These are phyloP conservation scores for Danielozyma ontarioensis DNA, from an alignment of 805 yeast genomes.

Conservation along the genomic window DNA sequence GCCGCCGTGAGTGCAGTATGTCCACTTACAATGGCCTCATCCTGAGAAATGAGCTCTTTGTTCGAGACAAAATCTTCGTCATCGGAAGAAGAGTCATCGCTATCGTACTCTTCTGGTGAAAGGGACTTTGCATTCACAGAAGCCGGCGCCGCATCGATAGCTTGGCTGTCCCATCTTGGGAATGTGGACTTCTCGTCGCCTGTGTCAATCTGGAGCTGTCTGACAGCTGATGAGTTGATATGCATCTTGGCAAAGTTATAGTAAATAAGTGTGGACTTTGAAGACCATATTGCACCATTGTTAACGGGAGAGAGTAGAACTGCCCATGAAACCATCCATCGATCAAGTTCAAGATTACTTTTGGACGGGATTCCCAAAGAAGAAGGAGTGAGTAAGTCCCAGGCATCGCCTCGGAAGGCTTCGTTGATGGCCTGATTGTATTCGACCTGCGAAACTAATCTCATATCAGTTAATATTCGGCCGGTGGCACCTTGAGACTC, in stretches of 20 bases:
- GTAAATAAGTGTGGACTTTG: constrained; percentile 63
- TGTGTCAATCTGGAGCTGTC: constrained; percentile 30
- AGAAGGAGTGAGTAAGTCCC: constrained; percentile 57
- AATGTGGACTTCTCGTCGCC: constrained; percentile 19
- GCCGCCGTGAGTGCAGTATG: constrained; percentile 62
- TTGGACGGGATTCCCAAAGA: constrained; percentile 65
- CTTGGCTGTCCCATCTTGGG: constrained; percentile 27
- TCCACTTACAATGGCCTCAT: constrained; percentile 30
- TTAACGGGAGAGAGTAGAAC: constrained; percentile 58
- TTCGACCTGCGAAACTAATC: constrained; percentile 63
- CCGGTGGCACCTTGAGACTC: constrained; percentile 7
- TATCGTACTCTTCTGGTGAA: constrained; percentile 8
- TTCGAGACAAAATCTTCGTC: constrained; percentile 31
- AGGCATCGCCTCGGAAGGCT: constrained; percentile 53
- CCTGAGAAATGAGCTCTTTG: constrained; percentile 26
- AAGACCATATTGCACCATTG: constrained; percentile 56
- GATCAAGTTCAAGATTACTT: constrained; percentile 61
- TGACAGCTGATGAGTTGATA: constrained; percentile 50
- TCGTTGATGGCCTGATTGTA: constrained; percentile 59
- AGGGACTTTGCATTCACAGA: neutral
- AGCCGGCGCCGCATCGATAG: neutral
- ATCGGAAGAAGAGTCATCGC: constrained; percentile 11
- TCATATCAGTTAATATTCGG: constrained; percentile 38
- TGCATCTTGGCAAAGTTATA: constrained; percentile 75
- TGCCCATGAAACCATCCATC: constrained; percentile 81